Evolutionary conservation across 371 early-diverging fungal species (phyloP), one percentile per base, ranked within the genome.

Genomic region (Mortierella sp.): DNA sequence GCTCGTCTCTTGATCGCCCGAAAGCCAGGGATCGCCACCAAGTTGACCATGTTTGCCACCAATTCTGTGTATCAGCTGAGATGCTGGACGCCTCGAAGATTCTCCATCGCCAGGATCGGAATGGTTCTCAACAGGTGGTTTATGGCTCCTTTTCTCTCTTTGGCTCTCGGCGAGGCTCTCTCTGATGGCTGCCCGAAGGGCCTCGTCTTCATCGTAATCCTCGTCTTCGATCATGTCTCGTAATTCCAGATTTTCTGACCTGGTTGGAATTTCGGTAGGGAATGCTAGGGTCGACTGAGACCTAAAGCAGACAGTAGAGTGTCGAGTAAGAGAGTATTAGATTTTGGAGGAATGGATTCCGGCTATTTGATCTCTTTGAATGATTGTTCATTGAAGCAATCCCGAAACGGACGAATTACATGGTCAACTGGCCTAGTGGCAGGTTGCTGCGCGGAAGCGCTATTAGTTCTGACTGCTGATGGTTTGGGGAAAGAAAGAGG

Each of bases 11-110:
- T 16, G 44, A 6, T 51, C 55, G 45, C 21, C 57, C 12, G 75
- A 75, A 19, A 75, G 63, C 75, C 75, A 75, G 9, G 75, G 63
- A 44, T 75, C 75, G 21, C 65, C 52, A 47, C 57, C 18, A 26
- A 65, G 9, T 70, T 75, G 75, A 70, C 70, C 66, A 0, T 21
- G 18, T 52, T 75, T 70, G 75, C 75, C 75, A 75, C 75, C 66
- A 75, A 69, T 62, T 57, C 62, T 60, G 30, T 16, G 1, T 4
- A 0, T 16, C 25, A n/a, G 1, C 45, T 52, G 52, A 43, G 9
- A 26, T 53, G 15, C n/a, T 63, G 4, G 56, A 14, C 26, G 46
- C 21, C 16, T 7, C 57, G 16, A 30, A 21, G 18, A 19, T 45
- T 67, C 14, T 25, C 25, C 15, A 18, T 55, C 19, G 21, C 19